Evolutionary conservation across 345 rosid species (phyloP).

Genomic region (Arabis alpina): DNA sequence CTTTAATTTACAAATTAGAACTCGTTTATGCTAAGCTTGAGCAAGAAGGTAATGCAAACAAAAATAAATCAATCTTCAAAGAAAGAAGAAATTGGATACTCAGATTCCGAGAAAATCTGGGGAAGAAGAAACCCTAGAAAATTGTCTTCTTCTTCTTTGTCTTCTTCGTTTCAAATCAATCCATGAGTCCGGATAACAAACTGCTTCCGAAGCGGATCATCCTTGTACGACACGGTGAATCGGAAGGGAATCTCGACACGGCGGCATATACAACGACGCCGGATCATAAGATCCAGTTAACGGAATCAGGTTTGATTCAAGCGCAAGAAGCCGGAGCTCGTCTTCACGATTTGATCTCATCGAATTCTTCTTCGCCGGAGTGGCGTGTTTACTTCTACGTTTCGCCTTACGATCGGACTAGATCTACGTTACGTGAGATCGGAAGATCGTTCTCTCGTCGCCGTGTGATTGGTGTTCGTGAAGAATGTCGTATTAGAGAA

Average conservation of each 20-base stretch:
- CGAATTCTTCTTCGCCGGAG: conserved; percentile 34
- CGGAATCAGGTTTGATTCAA: conserved; percentile 61
- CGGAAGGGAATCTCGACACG: conserved; percentile 83
- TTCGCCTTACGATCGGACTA: conserved; percentile 88
- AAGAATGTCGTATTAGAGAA: conserved; percentile 87
- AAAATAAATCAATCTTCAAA: conserved; percentile 7
- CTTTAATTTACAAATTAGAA: conserved; percentile 13
- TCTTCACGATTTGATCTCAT: conserved; percentile 55
- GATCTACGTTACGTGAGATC: conserved; percentile 90
- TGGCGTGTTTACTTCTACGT: conserved; percentile 93
- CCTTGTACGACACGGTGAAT: conserved; percentile 94
- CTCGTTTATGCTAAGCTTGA: conserved; percentile 38
- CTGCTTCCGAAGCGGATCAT: conserved; percentile 87
- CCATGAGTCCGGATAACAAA: conserved; percentile 44
- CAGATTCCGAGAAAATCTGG: conserved; percentile 1
- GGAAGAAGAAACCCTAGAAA: conserved; percentile 9
- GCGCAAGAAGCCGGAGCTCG: conserved; percentile 65
- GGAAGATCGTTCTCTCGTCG: conserved; percentile 76
- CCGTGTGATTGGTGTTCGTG: conserved; percentile 88
- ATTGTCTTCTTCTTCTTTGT: background rate
- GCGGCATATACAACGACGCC: conserved; percentile 82
- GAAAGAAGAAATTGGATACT: background rate
- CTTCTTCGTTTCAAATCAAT: conserved; percentile 10
- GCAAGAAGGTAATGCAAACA: conserved; percentile 37
- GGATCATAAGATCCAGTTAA: conserved; percentile 84